A percentile compares a stretch with the other conserved stretches of the same genome.
Evolutionary conservation across 768 basidiomycete species (phyloP).

Genomic region (Mycena rosella): DNA sequence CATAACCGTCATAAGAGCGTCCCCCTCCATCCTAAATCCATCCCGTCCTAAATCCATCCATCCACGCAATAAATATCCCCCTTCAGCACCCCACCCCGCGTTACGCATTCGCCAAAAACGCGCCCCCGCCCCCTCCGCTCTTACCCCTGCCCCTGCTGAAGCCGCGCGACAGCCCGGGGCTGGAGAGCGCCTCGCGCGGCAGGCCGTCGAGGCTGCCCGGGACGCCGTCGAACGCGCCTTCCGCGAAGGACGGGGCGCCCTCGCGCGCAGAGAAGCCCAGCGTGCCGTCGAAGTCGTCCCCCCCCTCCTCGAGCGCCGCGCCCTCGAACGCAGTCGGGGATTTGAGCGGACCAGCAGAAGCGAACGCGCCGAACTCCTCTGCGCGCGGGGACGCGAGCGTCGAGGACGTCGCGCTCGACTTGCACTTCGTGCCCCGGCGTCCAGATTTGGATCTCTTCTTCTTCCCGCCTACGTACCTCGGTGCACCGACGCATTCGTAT

Average conservation of each 20-base stretch:
- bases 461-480: neutral
- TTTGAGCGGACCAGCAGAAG: neutral
- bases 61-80: too few relatives aligned
- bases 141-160: neutral
- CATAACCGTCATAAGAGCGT: too few relatives aligned
- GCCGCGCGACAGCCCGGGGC: neutral
- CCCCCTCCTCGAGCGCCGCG: neutral
- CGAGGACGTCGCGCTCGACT: slow-evolving; percentile 19
- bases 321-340: neutral
- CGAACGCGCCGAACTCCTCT: neutral
- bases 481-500: neutral
- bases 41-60: too few relatives aligned
- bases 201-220: too few relatives aligned
- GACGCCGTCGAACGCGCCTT: too few relatives aligned
- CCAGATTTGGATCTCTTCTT: neutral
- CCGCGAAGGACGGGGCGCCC: too few relatives aligned
- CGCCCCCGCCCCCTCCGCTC: neutral
- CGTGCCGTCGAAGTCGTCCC: neutral
- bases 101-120: neutral
- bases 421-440: too few relatives aligned
- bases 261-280: too few relatives aligned
- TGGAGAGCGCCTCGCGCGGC: neutral
- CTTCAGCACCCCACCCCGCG: too few relatives aligned
- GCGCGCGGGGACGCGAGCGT: slow-evolving; percentile 16
- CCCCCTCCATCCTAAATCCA: too few relatives aligned